phyloP scores from a whole-genome alignment of 148 eudicot genomes.

The Tetragonia tetragonoides region DNA sequence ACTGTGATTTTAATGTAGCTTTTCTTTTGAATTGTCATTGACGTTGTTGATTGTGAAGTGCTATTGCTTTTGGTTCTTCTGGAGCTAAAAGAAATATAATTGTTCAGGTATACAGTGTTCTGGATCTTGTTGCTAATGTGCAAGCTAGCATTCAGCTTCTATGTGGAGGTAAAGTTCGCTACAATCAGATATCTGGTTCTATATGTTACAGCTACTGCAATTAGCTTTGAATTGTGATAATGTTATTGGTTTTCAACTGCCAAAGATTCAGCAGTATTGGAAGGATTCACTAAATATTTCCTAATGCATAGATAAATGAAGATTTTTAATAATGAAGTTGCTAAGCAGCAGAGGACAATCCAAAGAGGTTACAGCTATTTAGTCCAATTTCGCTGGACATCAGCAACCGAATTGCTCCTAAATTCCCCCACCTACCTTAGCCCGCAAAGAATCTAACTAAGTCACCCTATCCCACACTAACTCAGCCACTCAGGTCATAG shows the following conservation, averaged over 20 bases:
- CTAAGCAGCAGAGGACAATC: too few relatives aligned
- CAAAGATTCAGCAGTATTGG: not conserved
- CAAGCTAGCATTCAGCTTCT: constrained; percentile 97
- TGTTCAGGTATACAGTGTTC: constrained; percentile 75
- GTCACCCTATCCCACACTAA: too few relatives aligned
- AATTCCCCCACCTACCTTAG: too few relatives aligned
- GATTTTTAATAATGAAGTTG: too few relatives aligned
- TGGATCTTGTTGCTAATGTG: constrained; percentile 84
- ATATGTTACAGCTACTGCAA: constrained; percentile 1
- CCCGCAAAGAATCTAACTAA: too few relatives aligned
- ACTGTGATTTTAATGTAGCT: not conserved
- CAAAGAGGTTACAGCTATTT: too few relatives aligned
- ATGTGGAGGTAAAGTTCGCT: constrained; percentile 71
- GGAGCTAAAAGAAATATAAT: constrained; percentile 5
- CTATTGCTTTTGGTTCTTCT: not conserved
- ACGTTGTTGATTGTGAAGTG: not conserved
- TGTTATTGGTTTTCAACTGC: not conserved
- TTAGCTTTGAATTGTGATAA: not conserved
- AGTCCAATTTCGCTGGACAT: too few relatives aligned
- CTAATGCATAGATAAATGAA: too few relatives aligned
- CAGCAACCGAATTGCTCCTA: too few relatives aligned
- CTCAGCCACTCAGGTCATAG: too few relatives aligned
- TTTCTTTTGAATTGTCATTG: not conserved
- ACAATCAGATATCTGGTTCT: not conserved
- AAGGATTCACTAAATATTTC: not conserved